phyloP scores from a whole-genome alignment of 345 rosid genomes.

The Triadica sebifera region DNA sequence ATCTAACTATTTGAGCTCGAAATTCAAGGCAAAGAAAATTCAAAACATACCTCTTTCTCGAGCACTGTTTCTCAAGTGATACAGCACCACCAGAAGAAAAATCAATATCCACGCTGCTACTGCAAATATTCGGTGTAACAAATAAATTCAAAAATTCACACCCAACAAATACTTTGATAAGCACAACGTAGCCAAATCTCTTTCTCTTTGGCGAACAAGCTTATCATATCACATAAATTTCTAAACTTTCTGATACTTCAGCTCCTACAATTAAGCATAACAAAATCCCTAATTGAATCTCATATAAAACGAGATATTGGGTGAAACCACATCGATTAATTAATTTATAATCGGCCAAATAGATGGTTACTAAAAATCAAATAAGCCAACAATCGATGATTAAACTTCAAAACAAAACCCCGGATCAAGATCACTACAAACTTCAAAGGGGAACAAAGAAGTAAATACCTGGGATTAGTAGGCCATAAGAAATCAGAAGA shows the following conservation, averaged over 20 bases:
- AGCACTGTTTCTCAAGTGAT: constrained; percentile 9
- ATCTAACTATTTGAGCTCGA: background rate
- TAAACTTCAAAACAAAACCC: background rate
- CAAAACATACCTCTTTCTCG: constrained; percentile 24
- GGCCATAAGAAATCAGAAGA: constrained; percentile 24
- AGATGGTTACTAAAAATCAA: background rate
- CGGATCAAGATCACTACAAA: background rate
- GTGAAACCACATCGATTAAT: background rate
- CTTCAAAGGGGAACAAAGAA: background rate
- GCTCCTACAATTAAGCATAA: no score
- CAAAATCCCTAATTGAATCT: constrained; percentile 6
- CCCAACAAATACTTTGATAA: background rate
- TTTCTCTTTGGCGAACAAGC: no score
- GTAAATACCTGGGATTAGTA: background rate
- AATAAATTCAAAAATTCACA: background rate
- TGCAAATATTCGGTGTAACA: background rate
- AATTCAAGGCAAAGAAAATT: background rate
- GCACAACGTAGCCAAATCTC: background rate
- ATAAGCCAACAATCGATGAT: background rate
- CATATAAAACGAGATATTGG: background rate
- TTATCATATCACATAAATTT: background rate
- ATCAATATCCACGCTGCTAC: constrained; percentile 14
- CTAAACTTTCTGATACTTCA: no score
- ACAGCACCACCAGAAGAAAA: constrained; percentile 12
- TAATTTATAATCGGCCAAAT: background rate